phyloP scores from a whole-genome alignment of 345 rosid species.

The Anastatica hierochuntica region DNA sequence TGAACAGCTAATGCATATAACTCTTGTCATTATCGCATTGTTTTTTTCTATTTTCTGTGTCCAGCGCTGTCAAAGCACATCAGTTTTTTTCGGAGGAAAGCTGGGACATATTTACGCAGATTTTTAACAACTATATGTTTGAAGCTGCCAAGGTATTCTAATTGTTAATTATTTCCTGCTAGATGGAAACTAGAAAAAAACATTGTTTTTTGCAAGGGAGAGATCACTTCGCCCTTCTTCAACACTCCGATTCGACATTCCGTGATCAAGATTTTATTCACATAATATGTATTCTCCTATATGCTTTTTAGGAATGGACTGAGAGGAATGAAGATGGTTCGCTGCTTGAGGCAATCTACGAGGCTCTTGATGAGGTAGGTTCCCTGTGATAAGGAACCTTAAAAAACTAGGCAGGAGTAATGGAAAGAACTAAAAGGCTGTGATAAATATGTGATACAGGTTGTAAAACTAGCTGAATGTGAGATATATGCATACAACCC shows the following conservation, averaged over 20 bases:
- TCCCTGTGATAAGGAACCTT: neutral
- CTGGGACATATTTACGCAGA: conserved; percentile 79
- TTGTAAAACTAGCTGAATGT: conserved; percentile 72
- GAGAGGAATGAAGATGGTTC: conserved; percentile 62
- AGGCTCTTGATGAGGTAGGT: conserved; percentile 91
- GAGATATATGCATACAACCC: conserved; percentile 85
- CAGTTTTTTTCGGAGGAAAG: conserved; percentile 85
- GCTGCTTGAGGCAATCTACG: conserved; percentile 58
- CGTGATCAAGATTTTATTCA: no score
- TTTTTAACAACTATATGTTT: conserved; percentile 68
- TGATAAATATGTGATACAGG: conserved; percentile 38
- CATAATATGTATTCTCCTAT: neutral
- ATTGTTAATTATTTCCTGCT: neutral
- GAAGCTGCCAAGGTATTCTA: conserved; percentile 88
- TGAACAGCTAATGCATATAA: conserved; percentile 8
- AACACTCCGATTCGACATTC: neutral
- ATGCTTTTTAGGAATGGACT: conserved; percentile 62
- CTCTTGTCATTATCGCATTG: conserved; percentile 31
- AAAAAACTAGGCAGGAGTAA: neutral
- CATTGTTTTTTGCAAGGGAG: no score
- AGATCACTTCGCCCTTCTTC: conserved; percentile 3
- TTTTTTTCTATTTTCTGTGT: conserved; percentile 30
- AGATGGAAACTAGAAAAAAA: no score
- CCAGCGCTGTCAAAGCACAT: conserved; percentile 89
- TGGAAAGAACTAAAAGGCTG: conserved; percentile 15